Evolutionary conservation across 2,329 filamentous ascomycete species (phyloP), one percentile per base, ranked within the genome.

Genomic region (Fusarium metavorans): DNA sequence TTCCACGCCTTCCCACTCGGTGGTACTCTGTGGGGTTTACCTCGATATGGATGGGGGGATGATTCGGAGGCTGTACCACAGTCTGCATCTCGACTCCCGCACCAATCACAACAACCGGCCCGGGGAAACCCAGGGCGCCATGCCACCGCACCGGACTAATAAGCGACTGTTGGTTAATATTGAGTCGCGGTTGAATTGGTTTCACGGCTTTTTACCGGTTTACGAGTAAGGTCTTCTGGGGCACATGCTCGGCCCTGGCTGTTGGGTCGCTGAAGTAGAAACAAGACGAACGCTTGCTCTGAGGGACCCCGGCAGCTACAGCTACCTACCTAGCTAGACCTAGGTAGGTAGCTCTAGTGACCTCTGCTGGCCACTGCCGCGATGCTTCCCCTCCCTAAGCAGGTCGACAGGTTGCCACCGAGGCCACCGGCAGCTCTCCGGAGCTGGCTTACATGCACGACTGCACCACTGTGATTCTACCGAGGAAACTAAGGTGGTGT

Each of bases 31-130:
- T 79, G 78, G 78, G 78, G 78, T 78, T 76, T 58, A 64, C 71
- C 63, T 74, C 60, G 66, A 68, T 70, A 57, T 63, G 71, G 61
- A 71, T 72, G 66, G 70, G 48, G 61, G 34, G 58, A 66, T 70
- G 64, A 66, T 71, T 70, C 64, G 76, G 74, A 75, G 71, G 72
- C 67, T 78, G 69, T 70, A 76, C 65, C 70, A 71, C 62, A 69
- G 72, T 77, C 70, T 74, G 76, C 76, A 75, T 72, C 48, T 68
- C 69, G 74, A 76, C 75, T 80, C 79, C 79, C 79, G 79, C 79
- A 37, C 79, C 79, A 80, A 80, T 80, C 79, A 80, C 67, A 64
- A 58, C 35, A 58, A 68, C 64, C 52, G 59, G 70, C 62, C 32
- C 64, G 41, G 73, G 73, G 63, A 25, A 59, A 64, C 65, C 61